Conservation (phyloP, 306 rosid species). For the Cyamopsis tetragonoloba region DNA sequence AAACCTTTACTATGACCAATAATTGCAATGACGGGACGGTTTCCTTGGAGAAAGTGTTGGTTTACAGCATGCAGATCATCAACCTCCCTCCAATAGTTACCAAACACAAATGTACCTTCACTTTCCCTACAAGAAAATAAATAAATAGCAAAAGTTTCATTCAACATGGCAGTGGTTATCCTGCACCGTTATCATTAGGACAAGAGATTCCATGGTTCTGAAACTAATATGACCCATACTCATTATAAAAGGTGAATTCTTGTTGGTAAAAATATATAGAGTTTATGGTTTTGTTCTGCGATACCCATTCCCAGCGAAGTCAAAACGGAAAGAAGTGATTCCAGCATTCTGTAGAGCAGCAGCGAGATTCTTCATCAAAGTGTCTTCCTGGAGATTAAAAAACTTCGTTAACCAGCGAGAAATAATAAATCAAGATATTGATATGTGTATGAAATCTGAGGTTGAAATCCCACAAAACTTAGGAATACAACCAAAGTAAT, state of each 20-base stretch:
- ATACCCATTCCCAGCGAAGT: slow-evolving; percentile 74
- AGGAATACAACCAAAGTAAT: too few relatives aligned
- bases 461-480: too few relatives aligned
- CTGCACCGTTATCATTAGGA: too few relatives aligned
- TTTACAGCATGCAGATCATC: slow-evolving; percentile 63
- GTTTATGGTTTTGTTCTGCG: neutral
- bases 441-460: neutral
- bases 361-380: slow-evolving; percentile 46
- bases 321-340: slow-evolving; percentile 67
- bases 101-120: slow-evolving; percentile 70
- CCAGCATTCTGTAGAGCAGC: slow-evolving; percentile 55
- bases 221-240: too few relatives aligned
- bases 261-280: too few relatives aligned
- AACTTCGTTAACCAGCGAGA: neutral
- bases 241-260: too few relatives aligned
- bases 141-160: slow-evolving; percentile 11
- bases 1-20: slow-evolving; percentile 88
- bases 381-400: slow-evolving; percentile 47
- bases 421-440: neutral
- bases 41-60: slow-evolving; percentile 50
- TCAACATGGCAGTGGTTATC: neutral
- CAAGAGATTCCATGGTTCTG: too few relatives aligned
- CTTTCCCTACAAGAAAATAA: slow-evolving; percentile 57
- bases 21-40: slow-evolving; percentile 44
- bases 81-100: slow-evolving; percentile 55